Evolutionary conservation across 768 basidiomycete genomes (phyloP), one percentile per base, ranked within the genome.

Genomic region (Suillus sp.): DNA sequence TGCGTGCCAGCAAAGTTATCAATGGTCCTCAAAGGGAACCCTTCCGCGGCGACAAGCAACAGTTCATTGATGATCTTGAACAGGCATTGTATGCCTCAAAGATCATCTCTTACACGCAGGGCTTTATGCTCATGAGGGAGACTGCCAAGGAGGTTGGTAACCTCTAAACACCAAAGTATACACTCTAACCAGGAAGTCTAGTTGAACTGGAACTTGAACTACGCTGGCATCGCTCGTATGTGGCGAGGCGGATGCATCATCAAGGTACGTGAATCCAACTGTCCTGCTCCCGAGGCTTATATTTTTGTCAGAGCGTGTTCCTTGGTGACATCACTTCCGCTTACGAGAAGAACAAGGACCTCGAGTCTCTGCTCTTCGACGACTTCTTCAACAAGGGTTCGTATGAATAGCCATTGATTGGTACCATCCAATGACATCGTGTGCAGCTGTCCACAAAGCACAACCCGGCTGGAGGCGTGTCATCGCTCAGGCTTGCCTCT

Each of bases 181-280:
- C 59, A 61, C 27, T 55, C 30, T 74, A 47, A 38, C 40, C 6
- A 37, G 16, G 38, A 40, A 48, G 20, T 48, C 3, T 35, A 92
- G 90, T 73, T 91, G 69, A 75, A 72, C 67, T 99, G 96, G 96
- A 87, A 92, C 77, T 82, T 99, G 76, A 98, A 99, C 85, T 96
- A 96, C 75, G 90, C 95, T 70, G 96, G 95, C 65, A 99, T 99
- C 74, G 97, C 97, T 38, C 87, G 84, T 69, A 99, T 99, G 95
- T 99, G 97, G 97, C 94, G 96, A 72, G 97, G 97, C 68, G 97
- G 97, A 68, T 99, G 96, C 78, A 99, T 99, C 79, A 99, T 99
- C 85, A 96, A 96, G 86, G 91, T 87, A 63, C 67, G 68, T 38
- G 25, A 57, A 51, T 43, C 60, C 65, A 57, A 70, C 72, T 69